These are phyloP conservation scores for Polygonum aviculare DNA, from an alignment of 148 eudicot species.

Conservation along the genomic window DNA sequence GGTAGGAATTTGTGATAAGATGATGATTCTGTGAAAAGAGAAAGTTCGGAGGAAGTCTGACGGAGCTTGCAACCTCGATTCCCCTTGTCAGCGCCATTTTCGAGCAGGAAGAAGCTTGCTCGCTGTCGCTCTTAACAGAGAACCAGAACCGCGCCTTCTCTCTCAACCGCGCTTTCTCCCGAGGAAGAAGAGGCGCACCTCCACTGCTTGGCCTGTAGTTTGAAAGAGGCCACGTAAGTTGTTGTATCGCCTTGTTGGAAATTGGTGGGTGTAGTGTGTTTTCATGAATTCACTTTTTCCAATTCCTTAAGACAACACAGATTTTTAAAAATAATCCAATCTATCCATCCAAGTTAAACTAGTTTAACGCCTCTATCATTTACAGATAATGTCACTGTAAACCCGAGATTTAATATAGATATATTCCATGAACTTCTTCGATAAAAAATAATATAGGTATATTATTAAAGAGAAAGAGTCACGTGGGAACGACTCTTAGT, in stretches of 20 bases:
- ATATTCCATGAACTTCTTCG: too few relatives aligned
- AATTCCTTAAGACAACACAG: too few relatives aligned
- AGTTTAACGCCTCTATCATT: too few relatives aligned
- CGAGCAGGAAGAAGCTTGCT: not conserved
- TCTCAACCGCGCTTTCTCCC: not conserved
- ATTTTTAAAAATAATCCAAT: too few relatives aligned
- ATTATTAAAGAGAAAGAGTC: too few relatives aligned
- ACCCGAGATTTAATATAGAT: too few relatives aligned
- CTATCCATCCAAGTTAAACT: too few relatives aligned
- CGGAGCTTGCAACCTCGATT: not conserved
- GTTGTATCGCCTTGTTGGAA: not conserved
- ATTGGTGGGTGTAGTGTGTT: not conserved
- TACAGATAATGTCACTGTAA: too few relatives aligned
- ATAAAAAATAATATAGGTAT: too few relatives aligned
- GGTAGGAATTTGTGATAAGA: not conserved
- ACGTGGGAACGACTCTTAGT: too few relatives aligned
- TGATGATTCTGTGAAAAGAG: not conserved
- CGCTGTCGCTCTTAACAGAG: not conserved
- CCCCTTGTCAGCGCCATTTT: constrained; percentile 3
- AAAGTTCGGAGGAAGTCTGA: not conserved
- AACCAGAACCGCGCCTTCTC: not conserved
- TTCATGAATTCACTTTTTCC: not conserved
- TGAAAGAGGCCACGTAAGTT: constrained; percentile 2
- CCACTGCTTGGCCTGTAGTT: not conserved
- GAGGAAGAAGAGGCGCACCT: not conserved